Evolutionary conservation across 83 land plant genomes (phyloP), one percentile per base, ranked within the genome.

Genomic region (Larix sibirica): DNA sequence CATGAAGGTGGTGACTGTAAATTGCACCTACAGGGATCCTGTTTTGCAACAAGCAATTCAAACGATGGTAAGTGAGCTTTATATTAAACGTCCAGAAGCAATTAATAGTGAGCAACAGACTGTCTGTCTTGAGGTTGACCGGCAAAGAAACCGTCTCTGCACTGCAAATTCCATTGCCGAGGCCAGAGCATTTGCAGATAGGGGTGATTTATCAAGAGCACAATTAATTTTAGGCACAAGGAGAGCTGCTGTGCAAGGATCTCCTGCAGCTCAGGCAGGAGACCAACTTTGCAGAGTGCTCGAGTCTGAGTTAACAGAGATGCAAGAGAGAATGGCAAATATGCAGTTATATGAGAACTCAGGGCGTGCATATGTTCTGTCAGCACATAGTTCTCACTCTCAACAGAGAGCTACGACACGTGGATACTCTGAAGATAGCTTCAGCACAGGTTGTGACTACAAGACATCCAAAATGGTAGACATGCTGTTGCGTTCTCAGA

Each of bases 331-430:
- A 63, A 84, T 87, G 89, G 89, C 83, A 61, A 85, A 81, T 75
- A 24, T 81, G 67, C 87, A 84, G 81, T 67, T 82, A 28, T 87
- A 84, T 44, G 89, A 87, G 81, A 75, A 80, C 44, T 85, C 88
- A 67, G 89, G 87, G 36, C 76, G 87, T 28, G 88, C 89, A 63
- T 87, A 87, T 79, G 36, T 84, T 33, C 81, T 87, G 7, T 87
- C 89, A 4, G 87, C 84, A 24, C 89, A 87, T 76, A 87, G 88
- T 50, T 87, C 89, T 77, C 89, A 87, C 69, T 85, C 82, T 60
- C 70, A 80, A 77, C 89, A 87, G 77, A 47, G 89, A 24, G 89
- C 89, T 23, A 87, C 89, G 14, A 87, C 87, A 4, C 76, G 83
- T 54, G 82, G 80, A 20, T 18, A 78, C 16, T 79, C 81, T 60